Evolutionary conservation across 306 rosid genomes (phyloP).

Genomic region (Alnus rubra): DNA sequence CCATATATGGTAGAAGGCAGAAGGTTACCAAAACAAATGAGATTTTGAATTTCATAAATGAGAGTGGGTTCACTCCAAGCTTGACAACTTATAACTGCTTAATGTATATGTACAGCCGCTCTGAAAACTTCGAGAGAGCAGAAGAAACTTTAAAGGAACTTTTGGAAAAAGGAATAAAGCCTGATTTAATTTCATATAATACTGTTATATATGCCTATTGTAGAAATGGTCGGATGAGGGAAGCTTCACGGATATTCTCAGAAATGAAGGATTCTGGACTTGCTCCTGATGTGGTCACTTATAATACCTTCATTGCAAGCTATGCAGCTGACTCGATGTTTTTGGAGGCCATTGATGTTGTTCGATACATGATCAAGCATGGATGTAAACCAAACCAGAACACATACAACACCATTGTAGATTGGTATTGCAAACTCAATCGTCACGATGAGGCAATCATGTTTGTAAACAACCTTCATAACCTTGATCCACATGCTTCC

Average conservation of each 20-base stretch:
- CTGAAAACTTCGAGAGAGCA: conserved; percentile 67
- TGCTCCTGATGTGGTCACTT: conserved; percentile 78
- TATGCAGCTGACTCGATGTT: conserved; percentile 82
- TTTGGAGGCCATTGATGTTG: conserved; percentile 71
- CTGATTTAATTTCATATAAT: conserved; percentile 74
- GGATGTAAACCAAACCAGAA: conserved; percentile 80
- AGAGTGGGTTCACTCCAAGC: conserved; percentile 81
- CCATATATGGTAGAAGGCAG: conserved; percentile 85
- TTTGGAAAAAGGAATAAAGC: conserved; percentile 72
- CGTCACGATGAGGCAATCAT: conserved; percentile 61
- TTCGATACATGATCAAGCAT: conserved; percentile 78
- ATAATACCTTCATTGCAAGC: conserved; percentile 76
- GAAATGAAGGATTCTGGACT: conserved; percentile 73
- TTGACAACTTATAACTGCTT: conserved; percentile 86
- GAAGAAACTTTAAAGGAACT: conserved; percentile 71
- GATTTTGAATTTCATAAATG: conserved; percentile 66
- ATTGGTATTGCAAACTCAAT: conserved; percentile 70
- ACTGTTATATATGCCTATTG: conserved; percentile 82
- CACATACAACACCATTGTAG: conserved; percentile 81
- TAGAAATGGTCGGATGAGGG: conserved; percentile 76
- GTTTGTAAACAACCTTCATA: conserved; percentile 55
- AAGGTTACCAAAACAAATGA: conserved; percentile 71
- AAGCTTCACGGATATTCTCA: conserved; percentile 72
- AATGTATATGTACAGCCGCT: conserved; percentile 87
- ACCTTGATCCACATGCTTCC: conserved; percentile 59